phyloP scores from a whole-genome alignment of 73 alveolate species.

The Uronychia binucleata region DNA sequence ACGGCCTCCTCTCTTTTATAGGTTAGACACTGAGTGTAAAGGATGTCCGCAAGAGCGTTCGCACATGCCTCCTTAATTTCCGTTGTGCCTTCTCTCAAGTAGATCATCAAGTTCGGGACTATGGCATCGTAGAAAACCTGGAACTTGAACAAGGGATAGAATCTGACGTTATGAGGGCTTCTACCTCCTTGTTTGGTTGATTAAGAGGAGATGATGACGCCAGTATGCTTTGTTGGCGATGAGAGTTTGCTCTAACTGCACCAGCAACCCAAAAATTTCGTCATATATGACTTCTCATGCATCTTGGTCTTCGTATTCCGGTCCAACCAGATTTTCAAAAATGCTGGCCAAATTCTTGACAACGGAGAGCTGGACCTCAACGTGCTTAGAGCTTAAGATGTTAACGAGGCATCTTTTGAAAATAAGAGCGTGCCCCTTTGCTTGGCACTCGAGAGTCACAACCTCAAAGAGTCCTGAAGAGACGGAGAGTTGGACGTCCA shows the following conservation, averaged over 20 bases:
- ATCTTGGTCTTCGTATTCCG: neutral
- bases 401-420: neutral
- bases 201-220: neutral
- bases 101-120: neutral
- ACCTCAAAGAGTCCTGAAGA: neutral
- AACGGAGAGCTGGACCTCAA: neutral
- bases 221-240: neutral
- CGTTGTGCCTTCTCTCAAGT: neutral
- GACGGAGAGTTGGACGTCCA: neutral
- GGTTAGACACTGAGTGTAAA: neutral
- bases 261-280: neutral
- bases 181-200: neutral
- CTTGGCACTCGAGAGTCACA: neutral
- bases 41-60: neutral
- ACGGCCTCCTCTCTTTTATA: neutral
- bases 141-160: neutral
- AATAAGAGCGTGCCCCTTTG: neutral
- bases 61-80: neutral
- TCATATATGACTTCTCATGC: neutral
- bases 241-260: neutral
- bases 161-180: neutral
- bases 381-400: neutral
- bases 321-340: neutral
- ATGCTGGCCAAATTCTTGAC: neutral
- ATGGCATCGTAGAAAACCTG: neutral